These are phyloP conservation scores for Brassica incana DNA, from an alignment of 345 rosid genomes.

Conservation along the genomic window DNA sequence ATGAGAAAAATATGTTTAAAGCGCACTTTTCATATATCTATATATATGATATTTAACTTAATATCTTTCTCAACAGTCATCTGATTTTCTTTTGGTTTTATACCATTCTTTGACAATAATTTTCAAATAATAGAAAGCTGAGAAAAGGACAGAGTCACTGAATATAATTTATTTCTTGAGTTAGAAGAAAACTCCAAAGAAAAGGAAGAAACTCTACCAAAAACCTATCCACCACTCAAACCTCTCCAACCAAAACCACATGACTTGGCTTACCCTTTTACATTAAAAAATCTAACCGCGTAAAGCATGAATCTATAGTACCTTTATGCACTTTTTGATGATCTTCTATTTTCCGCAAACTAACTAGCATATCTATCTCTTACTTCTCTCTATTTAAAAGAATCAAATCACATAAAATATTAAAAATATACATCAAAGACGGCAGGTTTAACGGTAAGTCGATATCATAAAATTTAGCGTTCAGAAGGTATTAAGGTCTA, in stretches of 20 bases:
- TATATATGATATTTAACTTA: no score
- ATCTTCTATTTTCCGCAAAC: conserved; percentile 5
- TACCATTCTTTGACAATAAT: neutral
- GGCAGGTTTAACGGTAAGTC: conserved; percentile 24
- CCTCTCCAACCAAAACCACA: conserved; percentile 41
- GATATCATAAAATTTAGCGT: neutral
- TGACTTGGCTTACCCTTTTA: conserved; percentile 35
- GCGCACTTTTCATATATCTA: neutral
- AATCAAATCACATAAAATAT: neutral
- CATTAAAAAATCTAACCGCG: conserved; percentile 3
- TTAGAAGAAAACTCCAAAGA: conserved; percentile 13
- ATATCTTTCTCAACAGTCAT: neutral
- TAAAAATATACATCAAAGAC: neutral
- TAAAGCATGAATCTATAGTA: conserved; percentile 20
- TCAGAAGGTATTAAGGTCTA: neutral
- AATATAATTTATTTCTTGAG: neutral
- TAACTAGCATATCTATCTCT: conserved; percentile 21
- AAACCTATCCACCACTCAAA: conserved; percentile 42
- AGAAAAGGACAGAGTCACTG: neutral
- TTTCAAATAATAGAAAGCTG: neutral
- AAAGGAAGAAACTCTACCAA: conserved; percentile 24
- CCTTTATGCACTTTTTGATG: conserved; percentile 1
- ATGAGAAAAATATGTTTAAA: neutral
- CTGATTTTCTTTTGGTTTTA: neutral
- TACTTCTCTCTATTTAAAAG: neutral